A percentile compares a stretch with the other conserved stretches of the same genome.
Conservation (phyloP, 1,284 basidiomycete species). For the Boletus mariae region DNA sequence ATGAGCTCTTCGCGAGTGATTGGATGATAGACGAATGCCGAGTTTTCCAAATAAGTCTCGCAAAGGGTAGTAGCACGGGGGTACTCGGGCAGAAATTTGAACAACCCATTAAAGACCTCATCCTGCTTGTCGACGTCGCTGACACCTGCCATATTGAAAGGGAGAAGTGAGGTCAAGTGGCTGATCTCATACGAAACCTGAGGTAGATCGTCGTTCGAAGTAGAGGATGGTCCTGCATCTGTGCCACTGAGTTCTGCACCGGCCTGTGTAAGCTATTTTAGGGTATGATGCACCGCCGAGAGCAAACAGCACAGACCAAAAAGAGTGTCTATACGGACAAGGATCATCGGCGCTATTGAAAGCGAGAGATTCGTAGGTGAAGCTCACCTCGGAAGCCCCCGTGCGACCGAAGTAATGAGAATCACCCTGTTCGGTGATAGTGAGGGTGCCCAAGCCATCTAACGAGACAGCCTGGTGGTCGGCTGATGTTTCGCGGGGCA, state of each 20-base stretch:
- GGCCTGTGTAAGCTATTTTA: constrained; percentile 35
- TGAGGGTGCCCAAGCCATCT: constrained; percentile 55
- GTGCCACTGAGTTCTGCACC: constrained; percentile 45
- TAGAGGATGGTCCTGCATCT: constrained; percentile 18
- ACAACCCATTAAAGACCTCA: constrained; percentile 40
- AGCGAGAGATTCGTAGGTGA: neutral
- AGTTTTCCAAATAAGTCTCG: constrained; percentile 65
- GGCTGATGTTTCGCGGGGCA: constrained; percentile 23
- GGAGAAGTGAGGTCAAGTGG: constrained; percentile 43
- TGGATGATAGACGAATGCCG: constrained; percentile 57
- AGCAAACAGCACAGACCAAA: constrained; percentile 26
- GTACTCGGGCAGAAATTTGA: constrained; percentile 48
- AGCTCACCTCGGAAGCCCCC: constrained; percentile 48
- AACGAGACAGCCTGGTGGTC: constrained; percentile 35
- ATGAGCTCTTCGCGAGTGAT: constrained; percentile 64
- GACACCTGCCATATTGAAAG: constrained; percentile 41
- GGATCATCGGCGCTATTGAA: constrained; percentile 8
- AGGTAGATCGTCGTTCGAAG: constrained; percentile 34
- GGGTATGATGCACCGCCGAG: neutral
- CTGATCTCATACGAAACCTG: constrained; percentile 40
- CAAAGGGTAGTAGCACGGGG: constrained; percentile 61
- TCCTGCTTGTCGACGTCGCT: constrained; percentile 28
- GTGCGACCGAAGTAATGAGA: constrained; percentile 70
- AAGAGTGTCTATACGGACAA: constrained; percentile 22
- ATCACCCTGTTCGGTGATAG: constrained; percentile 57